phyloP scores from a whole-genome alignment of 148 eudicot species.

The Spergularia marina region DNA sequence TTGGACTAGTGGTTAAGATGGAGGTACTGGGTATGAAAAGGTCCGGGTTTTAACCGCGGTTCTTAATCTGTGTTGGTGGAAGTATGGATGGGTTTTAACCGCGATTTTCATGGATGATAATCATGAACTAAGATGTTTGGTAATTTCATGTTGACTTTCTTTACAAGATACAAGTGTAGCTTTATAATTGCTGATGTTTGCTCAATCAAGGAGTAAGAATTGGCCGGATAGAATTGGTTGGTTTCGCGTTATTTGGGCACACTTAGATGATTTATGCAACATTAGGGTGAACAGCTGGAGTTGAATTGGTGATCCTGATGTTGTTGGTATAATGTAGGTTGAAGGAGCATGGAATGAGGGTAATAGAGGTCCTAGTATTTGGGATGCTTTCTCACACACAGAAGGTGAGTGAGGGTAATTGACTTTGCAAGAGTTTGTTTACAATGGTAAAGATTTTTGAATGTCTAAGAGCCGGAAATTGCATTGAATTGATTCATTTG shows the following conservation, averaged over 20 bases:
- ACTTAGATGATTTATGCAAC: neutral
- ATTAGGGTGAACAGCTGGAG: neutral
- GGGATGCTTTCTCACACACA: slow-evolving; percentile 61
- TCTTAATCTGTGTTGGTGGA: no score
- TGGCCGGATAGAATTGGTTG: no score
- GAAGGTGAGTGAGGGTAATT: slow-evolving; percentile 30
- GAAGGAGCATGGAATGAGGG: slow-evolving; percentile 65
- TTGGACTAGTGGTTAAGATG: neutral
- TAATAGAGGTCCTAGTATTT: slow-evolving; percentile 62
- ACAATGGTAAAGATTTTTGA: neutral
- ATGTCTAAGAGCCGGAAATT: neutral
- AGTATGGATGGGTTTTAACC: neutral
- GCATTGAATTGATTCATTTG: neutral
- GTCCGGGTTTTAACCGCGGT: neutral
- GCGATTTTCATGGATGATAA: neutral
- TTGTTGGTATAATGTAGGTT: slow-evolving; percentile 36
- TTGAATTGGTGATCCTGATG: neutral
- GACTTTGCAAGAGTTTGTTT: neutral
- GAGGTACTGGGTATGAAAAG: neutral
- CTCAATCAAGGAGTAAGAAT: neutral
- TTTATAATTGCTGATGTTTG: no score
- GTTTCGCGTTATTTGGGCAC: neutral
- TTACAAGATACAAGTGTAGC: no score
- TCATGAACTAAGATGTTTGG: neutral
- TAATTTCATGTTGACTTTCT: neutral